A percentile compares a stretch with the other conserved stretches of the same genome.
These are phyloP conservation scores for Barbatosphaeria neglecta DNA, from an alignment of 495 filamentous ascomycete species.

Conservation along the genomic window DNA sequence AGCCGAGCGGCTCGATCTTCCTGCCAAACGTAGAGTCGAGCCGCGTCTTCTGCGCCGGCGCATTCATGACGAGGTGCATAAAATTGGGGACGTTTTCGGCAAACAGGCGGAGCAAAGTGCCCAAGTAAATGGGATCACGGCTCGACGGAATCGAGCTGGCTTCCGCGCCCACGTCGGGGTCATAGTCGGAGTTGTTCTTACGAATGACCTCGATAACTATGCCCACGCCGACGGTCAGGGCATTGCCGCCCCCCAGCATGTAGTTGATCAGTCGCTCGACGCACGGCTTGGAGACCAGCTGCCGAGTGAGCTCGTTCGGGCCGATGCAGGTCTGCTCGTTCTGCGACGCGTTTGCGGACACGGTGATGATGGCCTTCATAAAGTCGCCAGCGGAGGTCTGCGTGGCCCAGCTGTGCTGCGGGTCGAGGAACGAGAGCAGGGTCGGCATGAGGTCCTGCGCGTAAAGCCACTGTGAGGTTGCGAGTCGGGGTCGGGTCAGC, in stretches of 20 bases:
- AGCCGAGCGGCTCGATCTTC: constrained; percentile 88
- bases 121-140: constrained; percentile 93
- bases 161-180: constrained; percentile 72
- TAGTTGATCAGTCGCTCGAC: constrained; percentile 70
- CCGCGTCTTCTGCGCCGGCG: constrained; percentile 32
- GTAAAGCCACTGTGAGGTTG: constrained; percentile 81
- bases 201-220: constrained; percentile 98
- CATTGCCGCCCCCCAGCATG: constrained; percentile 91
- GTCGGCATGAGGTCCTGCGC: constrained; percentile 79
- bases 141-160: constrained; percentile 66
- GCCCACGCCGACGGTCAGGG: constrained; percentile 90
- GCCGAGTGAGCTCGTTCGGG: constrained; percentile 89
- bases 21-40: constrained; percentile 65
- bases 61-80: constrained; percentile 78
- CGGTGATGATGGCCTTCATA: constrained; percentile 96
- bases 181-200: constrained; percentile 99
- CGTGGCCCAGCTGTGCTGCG: constrained; percentile 69
- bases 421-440: constrained; percentile 75
- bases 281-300: constrained; percentile 83
- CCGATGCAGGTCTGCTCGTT: constrained; percentile 97
- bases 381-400: constrained; percentile 98
- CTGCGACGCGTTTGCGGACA: constrained; percentile 94
- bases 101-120: constrained; percentile 81
- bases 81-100: constrained; percentile 89
- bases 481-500: too few species aligned